Evolutionary conservation across 2,329 filamentous ascomycete genomes (phyloP).

Genomic region (Nigrospora sphaerica): DNA sequence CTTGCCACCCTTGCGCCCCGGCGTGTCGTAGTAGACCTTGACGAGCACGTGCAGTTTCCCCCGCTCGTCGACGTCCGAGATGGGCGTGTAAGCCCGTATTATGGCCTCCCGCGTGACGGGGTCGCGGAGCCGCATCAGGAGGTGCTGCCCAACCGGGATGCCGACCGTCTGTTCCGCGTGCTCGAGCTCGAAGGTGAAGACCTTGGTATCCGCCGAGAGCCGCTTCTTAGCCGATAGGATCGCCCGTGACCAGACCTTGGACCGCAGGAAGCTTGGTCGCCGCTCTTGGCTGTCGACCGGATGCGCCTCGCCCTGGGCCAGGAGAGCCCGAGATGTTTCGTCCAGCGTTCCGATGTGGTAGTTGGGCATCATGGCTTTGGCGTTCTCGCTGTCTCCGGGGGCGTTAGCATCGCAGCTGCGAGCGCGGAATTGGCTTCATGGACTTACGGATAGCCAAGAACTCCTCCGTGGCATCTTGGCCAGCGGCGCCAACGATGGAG

Average conservation of each 20-base stretch:
- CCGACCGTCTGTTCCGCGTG: constrained; percentile 64
- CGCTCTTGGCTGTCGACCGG: constrained; percentile 30
- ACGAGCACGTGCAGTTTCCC: constrained; percentile 70
- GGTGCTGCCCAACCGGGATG: constrained; percentile 76
- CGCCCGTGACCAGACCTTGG: constrained; percentile 67
- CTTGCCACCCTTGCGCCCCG: constrained; percentile 56
- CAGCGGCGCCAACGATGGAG: constrained; percentile 78
- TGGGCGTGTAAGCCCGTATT: constrained; percentile 81
- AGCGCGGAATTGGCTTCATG: neutral
- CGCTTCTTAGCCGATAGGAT: constrained; percentile 59
- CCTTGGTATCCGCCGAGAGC: constrained; percentile 69
- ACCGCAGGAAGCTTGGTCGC: constrained; percentile 60
- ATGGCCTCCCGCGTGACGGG: constrained; percentile 63
- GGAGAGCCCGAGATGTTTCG: constrained; percentile 43
- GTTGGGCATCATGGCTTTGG: constrained; percentile 78
- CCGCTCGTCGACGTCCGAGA: constrained; percentile 53
- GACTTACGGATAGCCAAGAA: constrained; percentile 84
- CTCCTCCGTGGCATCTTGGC: constrained; percentile 75
- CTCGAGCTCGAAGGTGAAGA: constrained; percentile 76
- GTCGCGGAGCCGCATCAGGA: constrained; percentile 76
- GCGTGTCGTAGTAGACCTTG: constrained; percentile 69
- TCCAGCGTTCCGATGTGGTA: constrained; percentile 82
- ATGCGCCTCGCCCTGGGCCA: constrained; percentile 34
- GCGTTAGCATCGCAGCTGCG: constrained; percentile 14
- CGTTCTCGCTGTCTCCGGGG: constrained; percentile 73